These are phyloP conservation scores for Colletotrichum sp. DNA, from an alignment of 2,329 filamentous ascomycete species.

Conservation along the genomic window DNA sequence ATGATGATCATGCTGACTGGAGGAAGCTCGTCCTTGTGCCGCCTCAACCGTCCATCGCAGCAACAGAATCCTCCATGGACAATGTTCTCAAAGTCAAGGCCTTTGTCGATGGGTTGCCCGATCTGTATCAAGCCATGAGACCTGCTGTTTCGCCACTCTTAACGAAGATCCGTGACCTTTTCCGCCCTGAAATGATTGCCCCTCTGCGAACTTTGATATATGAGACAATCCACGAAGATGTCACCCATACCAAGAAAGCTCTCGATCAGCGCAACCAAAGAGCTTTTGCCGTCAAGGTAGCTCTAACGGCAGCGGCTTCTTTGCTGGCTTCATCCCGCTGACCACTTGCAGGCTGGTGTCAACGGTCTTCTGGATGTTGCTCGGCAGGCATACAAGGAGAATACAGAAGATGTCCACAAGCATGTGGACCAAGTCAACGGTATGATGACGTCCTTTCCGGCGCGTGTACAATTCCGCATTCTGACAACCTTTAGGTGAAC, in stretches of 20 bases:
- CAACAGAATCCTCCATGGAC: constrained; percentile 83
- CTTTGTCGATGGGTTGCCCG: constrained; percentile 72
- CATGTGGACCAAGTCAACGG: constrained; percentile 73
- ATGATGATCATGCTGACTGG: constrained; percentile 21
- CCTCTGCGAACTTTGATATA: constrained; percentile 70
- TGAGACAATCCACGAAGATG: constrained; percentile 79
- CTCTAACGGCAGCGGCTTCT: not conserved
- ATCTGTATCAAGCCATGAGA: constrained; percentile 71
- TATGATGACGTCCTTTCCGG: constrained; percentile 34
- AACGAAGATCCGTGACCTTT: constrained; percentile 71
- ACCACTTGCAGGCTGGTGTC: constrained; percentile 67
- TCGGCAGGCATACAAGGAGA: constrained; percentile 87
- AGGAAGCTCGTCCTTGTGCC: constrained; percentile 77
- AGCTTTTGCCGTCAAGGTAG: constrained; percentile 83
- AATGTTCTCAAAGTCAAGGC: constrained; percentile 86
- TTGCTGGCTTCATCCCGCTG: not conserved
- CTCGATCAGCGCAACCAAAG: constrained; percentile 89
- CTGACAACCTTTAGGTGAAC: constrained; percentile 45
- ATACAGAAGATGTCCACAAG: constrained; percentile 77
- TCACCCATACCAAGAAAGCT: constrained; percentile 77
- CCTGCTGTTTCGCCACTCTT: constrained; percentile 70
- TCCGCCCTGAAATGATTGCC: constrained; percentile 65
- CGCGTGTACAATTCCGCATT: not conserved
- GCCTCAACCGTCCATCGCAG: constrained; percentile 66
- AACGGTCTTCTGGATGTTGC: constrained; percentile 89